Percentiles rank a stretch among this genome's conserved stretches.
These are phyloP conservation scores for Naegleria fowleri DNA, from an alignment of 208 protist species.

Conservation along the genomic window DNA sequence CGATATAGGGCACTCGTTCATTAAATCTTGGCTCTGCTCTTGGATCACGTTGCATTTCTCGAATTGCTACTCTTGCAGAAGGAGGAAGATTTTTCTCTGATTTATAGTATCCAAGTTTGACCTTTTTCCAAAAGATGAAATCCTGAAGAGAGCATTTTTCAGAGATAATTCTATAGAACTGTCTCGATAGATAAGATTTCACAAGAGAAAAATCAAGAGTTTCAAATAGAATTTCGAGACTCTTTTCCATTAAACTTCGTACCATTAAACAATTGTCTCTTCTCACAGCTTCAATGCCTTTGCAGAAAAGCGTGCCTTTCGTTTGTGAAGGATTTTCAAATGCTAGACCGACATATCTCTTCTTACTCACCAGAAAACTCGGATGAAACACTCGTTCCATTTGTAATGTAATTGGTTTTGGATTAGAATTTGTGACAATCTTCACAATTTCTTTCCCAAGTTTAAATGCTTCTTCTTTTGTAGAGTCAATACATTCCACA, in stretches of 20 bases:
- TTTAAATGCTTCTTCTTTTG: constrained; percentile 58
- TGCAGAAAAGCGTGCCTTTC: constrained; percentile 48
- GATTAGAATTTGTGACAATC: constrained; percentile 37
- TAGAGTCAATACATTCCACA: constrained; percentile 49
- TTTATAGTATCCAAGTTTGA: constrained; percentile 41
- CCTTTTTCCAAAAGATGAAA: constrained; percentile 67
- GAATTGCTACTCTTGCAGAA: constrained; percentile 32
- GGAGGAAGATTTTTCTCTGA: constrained; percentile 29
- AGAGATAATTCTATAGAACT: constrained; percentile 31
- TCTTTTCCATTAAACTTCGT: constrained; percentile 50
- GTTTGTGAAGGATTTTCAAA: constrained; percentile 51
- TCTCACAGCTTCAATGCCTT: constrained; percentile 73
- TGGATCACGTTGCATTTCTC: constrained; percentile 43
- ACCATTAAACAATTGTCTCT: constrained; percentile 61
- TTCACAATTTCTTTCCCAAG: constrained; percentile 49
- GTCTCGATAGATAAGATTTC: constrained; percentile 53
- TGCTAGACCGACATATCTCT: constrained; percentile 67
- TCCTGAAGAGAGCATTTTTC: constrained; percentile 49
- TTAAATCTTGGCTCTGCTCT: constrained; percentile 52
- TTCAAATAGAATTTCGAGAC: constrained; percentile 55
- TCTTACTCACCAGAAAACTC: constrained; percentile 67
- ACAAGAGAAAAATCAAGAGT: constrained; percentile 55
- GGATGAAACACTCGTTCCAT: constrained; percentile 80
- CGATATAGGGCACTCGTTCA: constrained; percentile 64
- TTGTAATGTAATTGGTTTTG: constrained; percentile 57